Percentiles rank a stretch among this genome's conserved stretches.
Conservation (phyloP, 768 basidiomycete species). For the Suillus paluster region DNA sequence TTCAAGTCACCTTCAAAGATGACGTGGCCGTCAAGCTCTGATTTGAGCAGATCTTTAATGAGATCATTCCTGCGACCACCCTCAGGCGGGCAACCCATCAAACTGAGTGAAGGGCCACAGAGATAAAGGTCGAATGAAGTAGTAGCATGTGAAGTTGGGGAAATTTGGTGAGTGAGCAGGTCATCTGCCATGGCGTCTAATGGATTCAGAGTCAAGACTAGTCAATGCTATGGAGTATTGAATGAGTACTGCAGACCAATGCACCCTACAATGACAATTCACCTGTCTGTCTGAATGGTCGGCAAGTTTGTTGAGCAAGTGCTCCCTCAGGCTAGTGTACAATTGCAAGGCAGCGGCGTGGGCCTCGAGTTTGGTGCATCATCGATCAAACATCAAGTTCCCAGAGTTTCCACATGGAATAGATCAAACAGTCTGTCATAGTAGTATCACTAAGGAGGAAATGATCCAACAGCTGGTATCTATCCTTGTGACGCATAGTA, state of each 20-base stretch:
- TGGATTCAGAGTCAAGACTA: neutral
- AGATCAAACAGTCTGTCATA: neutral
- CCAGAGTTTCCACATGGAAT: neutral
- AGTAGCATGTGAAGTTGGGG: neutral
- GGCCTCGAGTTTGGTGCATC: too few species aligned
- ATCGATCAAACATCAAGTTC: too few species aligned
- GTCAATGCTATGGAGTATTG: neutral
- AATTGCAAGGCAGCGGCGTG: too few species aligned
- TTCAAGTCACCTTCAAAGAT: neutral
- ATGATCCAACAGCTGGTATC: neutral
- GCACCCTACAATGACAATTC: neutral
- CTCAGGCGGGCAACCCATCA: neutral
- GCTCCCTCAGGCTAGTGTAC: neutral
- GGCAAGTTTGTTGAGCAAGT: neutral
- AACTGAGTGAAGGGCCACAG: neutral
- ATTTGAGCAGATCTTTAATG: neutral
- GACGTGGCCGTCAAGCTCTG: neutral
- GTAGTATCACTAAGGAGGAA: neutral
- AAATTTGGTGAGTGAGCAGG: neutral
- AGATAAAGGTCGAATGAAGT: neutral
- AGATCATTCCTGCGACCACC: neutral
- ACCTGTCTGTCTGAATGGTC: neutral
- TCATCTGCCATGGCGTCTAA: neutral
- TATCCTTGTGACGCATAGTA: neutral
- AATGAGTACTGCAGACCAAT: neutral